phyloP scores from a whole-genome alignment of 2,329 filamentous ascomycete species.

The Diaporthe sp. region DNA sequence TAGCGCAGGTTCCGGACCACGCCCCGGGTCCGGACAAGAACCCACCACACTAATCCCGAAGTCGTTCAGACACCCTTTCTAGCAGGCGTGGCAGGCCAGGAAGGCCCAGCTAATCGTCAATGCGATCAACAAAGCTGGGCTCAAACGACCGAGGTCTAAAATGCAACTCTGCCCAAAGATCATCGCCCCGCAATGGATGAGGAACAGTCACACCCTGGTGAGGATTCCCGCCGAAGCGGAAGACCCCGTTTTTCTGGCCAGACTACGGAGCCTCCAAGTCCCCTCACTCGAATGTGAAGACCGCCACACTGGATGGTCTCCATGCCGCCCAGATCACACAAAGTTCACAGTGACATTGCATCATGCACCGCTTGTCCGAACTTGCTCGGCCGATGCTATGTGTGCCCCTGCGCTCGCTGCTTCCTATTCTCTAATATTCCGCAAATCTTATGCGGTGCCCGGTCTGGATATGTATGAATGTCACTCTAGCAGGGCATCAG shows the following conservation, averaged over 20 bases:
- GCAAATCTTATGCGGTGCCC: conserved; percentile 7
- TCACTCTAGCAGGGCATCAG: conserved; percentile 14
- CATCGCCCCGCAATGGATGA: background rate
- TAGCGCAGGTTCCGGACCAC: conserved; percentile 19
- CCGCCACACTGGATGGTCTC: conserved; percentile 7
- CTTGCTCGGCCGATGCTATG: conserved; percentile 16
- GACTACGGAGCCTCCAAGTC: background rate
- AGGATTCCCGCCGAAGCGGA: conserved; percentile 12
- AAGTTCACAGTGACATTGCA: conserved; percentile 11
- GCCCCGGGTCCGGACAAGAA: conserved; percentile 24
- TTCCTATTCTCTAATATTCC: background rate
- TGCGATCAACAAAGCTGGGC: conserved; percentile 3
- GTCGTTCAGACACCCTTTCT: background rate
- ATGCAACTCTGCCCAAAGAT: conserved; percentile 32
- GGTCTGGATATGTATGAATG: background rate
- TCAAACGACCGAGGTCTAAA: conserved; percentile 22
- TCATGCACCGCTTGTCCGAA: conserved; percentile 22
- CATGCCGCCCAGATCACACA: conserved; percentile 13
- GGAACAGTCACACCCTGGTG: background rate
- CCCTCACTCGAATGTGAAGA: conserved; percentile 1
- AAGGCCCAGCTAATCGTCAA: conserved; percentile 21
- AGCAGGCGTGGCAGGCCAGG: conserved; percentile 26
- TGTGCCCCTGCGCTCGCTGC: conserved; percentile 5
- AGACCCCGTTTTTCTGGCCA: conserved; percentile 14
- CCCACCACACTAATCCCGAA: conserved; percentile 25